Percentiles rank a stretch among this genome's conserved stretches.
These are phyloP conservation scores for Neurospora sp. DNA, from an alignment of 495 filamentous ascomycete genomes.

Conservation along the genomic window DNA sequence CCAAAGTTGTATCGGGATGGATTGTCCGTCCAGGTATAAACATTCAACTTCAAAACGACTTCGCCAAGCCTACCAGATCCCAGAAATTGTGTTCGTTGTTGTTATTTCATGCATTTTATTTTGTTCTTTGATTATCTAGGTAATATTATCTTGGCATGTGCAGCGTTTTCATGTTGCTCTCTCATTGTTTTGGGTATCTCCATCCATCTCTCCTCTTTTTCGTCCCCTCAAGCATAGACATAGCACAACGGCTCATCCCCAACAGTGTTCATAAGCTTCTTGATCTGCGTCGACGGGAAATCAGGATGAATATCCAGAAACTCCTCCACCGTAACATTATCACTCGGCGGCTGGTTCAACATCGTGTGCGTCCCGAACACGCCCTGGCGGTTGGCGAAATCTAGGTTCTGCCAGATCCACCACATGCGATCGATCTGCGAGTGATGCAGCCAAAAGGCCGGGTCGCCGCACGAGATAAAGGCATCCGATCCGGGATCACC, in stretches of 20 bases:
- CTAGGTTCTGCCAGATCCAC: slow-evolving; percentile 61
- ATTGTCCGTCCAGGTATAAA: no score
- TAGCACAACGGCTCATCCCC: slow-evolving; percentile 19
- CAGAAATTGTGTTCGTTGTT: no score
- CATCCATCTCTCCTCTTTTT: neutral
- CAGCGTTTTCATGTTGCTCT: no score
- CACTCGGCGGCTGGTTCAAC: slow-evolving; percentile 14
- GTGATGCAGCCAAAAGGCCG: slow-evolving; percentile 61
- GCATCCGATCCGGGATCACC: slow-evolving; percentile 38
- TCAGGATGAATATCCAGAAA: slow-evolving; percentile 7
- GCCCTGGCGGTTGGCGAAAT: slow-evolving; percentile 31
- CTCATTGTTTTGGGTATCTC: neutral
- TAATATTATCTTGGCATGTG: neutral
- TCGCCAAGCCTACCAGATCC: no score
- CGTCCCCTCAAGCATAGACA: slow-evolving; percentile 11
- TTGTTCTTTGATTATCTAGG: neutral
- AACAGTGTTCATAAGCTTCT: slow-evolving; percentile 18
- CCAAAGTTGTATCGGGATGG: no score
- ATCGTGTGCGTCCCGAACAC: slow-evolving; percentile 15
- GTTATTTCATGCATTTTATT: no score
- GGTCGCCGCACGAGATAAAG: slow-evolving; percentile 52
- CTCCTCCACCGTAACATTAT: slow-evolving; percentile 20
- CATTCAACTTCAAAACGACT: no score
- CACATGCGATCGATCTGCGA: slow-evolving; percentile 55
- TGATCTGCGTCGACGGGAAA: slow-evolving; percentile 11